Conservation (phyloP, 2,329 filamentous ascomycete species). For the Xylariales sp. region DNA sequence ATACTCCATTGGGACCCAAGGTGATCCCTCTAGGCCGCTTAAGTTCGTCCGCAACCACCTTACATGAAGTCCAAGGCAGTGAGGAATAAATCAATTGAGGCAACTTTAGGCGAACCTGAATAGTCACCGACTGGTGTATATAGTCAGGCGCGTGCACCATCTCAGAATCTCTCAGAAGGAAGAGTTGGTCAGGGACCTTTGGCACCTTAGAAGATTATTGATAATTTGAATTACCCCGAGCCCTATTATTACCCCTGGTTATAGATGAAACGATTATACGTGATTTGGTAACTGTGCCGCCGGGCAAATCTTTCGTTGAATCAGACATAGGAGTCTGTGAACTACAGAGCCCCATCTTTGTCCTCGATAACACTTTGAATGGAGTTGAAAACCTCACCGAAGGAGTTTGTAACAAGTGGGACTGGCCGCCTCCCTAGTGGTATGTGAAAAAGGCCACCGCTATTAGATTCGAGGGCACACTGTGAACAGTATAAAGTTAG, state of each 20-base stretch:
- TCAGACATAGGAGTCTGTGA: conserved; percentile 60
- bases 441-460: conserved; percentile 52
- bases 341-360: conserved; percentile 58
- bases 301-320: conserved; percentile 58
- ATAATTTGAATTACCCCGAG: too few species aligned
- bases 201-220: too few species aligned
- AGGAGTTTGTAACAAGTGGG: conserved; percentile 56
- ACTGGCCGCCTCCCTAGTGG: conserved; percentile 48
- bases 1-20: conserved; percentile 54
- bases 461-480: conserved; percentile 46
- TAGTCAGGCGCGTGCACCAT: too few species aligned
- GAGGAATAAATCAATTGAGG: too few species aligned
- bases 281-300: conserved; percentile 59
- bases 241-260: conserved; percentile 42
- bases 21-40: conserved; percentile 56
- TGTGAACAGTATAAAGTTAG: conserved; percentile 54
- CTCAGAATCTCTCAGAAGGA: too few species aligned
- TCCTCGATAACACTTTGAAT: conserved; percentile 56
- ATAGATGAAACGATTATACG: conserved; percentile 60
- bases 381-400: conserved; percentile 60
- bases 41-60: conserved; percentile 60
- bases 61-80: too few species aligned
- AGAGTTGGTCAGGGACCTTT: too few species aligned
- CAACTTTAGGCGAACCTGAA: too few species aligned
- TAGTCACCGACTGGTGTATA: too few species aligned